Conservation (phyloP, 257 asterid genomes). For the Solanum appendiculatum region DNA sequence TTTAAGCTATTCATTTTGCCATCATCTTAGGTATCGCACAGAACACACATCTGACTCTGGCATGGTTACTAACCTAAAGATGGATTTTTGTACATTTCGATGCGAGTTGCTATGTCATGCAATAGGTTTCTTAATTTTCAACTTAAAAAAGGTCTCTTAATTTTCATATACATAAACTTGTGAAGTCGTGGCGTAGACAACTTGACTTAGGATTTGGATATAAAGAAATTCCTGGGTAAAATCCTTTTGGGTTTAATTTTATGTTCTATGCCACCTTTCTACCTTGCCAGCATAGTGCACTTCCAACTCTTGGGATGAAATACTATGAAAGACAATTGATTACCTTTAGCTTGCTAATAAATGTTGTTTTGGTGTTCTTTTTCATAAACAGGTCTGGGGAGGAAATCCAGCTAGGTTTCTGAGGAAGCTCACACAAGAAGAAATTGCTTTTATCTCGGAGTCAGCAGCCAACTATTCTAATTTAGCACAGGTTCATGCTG, state of each 20-base stretch:
- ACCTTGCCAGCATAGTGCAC: background rate
- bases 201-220: background rate
- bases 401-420: conserved; percentile 95
- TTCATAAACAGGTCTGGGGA: conserved; percentile 73
- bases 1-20: background rate
- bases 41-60: background rate
- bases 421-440: conserved; percentile 85
- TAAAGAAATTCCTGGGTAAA: background rate
- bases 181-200: background rate
- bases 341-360: background rate
- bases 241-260: background rate
- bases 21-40: background rate
- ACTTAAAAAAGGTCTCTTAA: background rate
- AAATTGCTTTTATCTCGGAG: conserved; percentile 71
- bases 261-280: background rate
- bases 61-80: background rate
- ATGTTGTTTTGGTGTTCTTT: background rate
- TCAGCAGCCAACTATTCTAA: conserved; percentile 71
- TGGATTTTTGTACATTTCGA: background rate
- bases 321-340: background rate
- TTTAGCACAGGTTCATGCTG: conserved; percentile 75
- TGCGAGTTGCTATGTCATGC: background rate
- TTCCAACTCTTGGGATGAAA: background rate
- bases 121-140: background rate
- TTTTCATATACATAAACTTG: background rate